These are phyloP conservation scores for Candida nonsorbophila DNA, from an alignment of 805 yeast species.

Conservation along the genomic window DNA sequence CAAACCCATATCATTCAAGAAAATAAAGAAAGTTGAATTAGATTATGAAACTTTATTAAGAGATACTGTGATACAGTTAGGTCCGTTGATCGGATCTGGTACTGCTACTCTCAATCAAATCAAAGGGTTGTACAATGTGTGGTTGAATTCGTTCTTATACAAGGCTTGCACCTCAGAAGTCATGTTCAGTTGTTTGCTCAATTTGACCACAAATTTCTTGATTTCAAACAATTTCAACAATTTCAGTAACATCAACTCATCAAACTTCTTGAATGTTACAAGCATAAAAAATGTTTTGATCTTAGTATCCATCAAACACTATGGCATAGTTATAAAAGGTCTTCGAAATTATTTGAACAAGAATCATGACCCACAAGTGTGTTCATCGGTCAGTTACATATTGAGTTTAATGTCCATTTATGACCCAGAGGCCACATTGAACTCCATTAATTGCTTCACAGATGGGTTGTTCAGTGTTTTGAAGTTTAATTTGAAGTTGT, in stretches of 20 bases:
- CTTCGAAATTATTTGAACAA: conserved; percentile 22
- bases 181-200: conserved; percentile 32
- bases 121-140: conserved; percentile 22
- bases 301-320: conserved; percentile 28
- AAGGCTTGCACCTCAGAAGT: conserved; percentile 15
- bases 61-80: conserved; percentile 7
- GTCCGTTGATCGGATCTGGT: conserved; percentile 13
- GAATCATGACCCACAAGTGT: conserved; percentile 23
- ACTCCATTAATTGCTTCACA: conserved; percentile 32
- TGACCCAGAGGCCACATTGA: conserved; percentile 36
- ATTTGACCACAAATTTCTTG: conserved; percentile 34
- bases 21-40: conserved; percentile 4
- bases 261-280: conserved; percentile 8
- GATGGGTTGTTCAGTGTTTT: conserved; percentile 36
- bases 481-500: conserved; percentile 16
- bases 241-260: conserved; percentile 8
- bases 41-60: conserved; percentile 7
- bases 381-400: conserved; percentile 31
- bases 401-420: conserved; percentile 36
- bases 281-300: conserved; percentile 20
- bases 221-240: conserved; percentile 23
- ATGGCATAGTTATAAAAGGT: conserved; percentile 30
- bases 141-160: conserved; percentile 28
- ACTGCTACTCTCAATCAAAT: conserved; percentile 20
- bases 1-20: conserved; percentile 4